Evolutionary conservation across 495 filamentous ascomycete species (phyloP), one percentile per base, ranked within the genome.

Genomic region (Podospora tetraspora): DNA sequence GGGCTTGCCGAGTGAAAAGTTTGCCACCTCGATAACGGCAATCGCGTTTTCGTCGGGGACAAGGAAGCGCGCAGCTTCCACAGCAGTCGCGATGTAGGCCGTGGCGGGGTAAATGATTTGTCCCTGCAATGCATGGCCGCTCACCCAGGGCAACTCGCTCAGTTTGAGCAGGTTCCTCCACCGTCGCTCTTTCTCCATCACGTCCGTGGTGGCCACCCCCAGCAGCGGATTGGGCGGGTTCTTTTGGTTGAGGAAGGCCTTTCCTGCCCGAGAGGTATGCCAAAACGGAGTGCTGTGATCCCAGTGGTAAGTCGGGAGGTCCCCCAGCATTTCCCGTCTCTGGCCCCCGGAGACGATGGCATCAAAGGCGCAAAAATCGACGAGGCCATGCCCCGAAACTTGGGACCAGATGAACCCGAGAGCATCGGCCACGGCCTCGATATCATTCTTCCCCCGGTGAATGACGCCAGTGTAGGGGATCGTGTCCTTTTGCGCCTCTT

Each of bases 71-170:
- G 71, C 73, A 0, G 78, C 79, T 66, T 91, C 88, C 3, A 86
- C 68, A 0, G 84, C 85, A 75, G 85, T 85, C 11, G 79, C 76
- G 21, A 85, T 66, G 68, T 85, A 89, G 0, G 81, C 84, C 16
- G 87, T 79, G 1, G 79, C 88, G 10, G 89, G 88, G 59, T 86
- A 87, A 0, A 91, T 73, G 8, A 73, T 60, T 9, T 76, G 70
- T 11, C 70, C 71, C 58, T 72, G 77, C 37, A 76, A 66, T 30
- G 74, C 63, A 68, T 88, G 85, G 62, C 85, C 83, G 8, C 71
- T 63, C 11, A 85, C 64, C 86, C 86, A 88, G 0, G 83, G 83
- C 1, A 80, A 71, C 16, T 82, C 75, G 24, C 71, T 69, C 0
- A 80, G 68, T 11, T 77, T 76, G 4, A 85, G 57, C 16, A 80